These are phyloP conservation scores for Phylloporus sp. DNA, from an alignment of 768 basidiomycete genomes.

Conservation along the genomic window DNA sequence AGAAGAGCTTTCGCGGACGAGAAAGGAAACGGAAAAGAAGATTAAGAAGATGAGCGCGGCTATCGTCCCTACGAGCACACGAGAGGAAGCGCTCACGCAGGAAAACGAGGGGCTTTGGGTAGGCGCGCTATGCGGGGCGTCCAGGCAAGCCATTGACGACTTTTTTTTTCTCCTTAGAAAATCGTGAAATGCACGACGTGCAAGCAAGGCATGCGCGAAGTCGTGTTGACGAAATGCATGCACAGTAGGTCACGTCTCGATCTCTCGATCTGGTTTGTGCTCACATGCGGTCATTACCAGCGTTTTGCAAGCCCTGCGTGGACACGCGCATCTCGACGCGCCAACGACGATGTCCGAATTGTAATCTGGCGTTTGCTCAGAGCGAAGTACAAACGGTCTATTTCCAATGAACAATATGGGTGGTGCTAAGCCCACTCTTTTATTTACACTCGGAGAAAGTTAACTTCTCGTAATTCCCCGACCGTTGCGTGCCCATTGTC, in stretches of 20 bases:
- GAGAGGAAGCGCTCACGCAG: constrained; percentile 36
- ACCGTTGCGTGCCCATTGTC: too few species aligned
- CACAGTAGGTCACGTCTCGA: constrained; percentile 59
- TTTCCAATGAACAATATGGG: constrained; percentile 42
- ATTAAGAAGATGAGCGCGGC: constrained; percentile 38
- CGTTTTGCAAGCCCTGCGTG: constrained; percentile 81
- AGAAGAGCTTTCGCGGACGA: constrained; percentile 44
- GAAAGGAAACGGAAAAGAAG: constrained; percentile 51
- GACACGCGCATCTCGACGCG: constrained; percentile 84
- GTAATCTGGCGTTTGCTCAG: constrained; percentile 73
- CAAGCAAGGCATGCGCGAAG: constrained; percentile 67
- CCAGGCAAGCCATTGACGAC: not conserved
- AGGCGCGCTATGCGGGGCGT: not conserved
- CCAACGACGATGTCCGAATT: constrained; percentile 92
- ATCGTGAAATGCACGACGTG: constrained; percentile 90
- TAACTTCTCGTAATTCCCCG: too few species aligned
- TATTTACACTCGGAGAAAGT: not conserved
- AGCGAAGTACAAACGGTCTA: constrained; percentile 72
- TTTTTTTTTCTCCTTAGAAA: constrained; percentile 38
- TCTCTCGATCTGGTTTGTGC: not conserved
- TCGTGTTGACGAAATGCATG: constrained; percentile 84
- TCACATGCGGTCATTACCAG: constrained; percentile 34
- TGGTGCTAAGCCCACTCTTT: not conserved
- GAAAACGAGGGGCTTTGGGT: constrained; percentile 62
- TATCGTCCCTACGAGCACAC: constrained; percentile 26